Percentiles rank a stretch among this genome's conserved stretches.
Evolutionary conservation across 495 filamentous ascomycete species (phyloP).

Genomic region (Neurospora sp.): DNA sequence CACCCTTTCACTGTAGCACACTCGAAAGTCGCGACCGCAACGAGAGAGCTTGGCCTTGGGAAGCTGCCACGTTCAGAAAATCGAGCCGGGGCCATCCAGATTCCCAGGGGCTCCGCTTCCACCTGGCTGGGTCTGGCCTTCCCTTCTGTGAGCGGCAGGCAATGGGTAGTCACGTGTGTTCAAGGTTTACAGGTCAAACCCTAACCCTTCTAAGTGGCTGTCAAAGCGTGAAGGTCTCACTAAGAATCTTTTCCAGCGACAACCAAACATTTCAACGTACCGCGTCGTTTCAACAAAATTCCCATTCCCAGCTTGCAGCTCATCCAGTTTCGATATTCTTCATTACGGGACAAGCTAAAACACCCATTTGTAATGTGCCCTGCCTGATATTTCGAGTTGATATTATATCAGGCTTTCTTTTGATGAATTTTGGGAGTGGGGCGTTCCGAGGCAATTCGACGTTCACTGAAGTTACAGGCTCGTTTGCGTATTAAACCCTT

Average conservation of each 20-base stretch:
- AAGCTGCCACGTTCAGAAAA: constrained; percentile 42
- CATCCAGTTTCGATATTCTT: not conserved
- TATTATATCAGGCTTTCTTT: not conserved
- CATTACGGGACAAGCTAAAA: not conserved
- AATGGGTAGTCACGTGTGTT: not conserved
- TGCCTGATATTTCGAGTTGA: not conserved
- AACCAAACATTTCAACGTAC: not conserved
- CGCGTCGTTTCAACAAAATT: not conserved
- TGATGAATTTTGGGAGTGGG: not conserved
- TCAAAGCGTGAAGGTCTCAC: not conserved
- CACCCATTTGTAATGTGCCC: not conserved
- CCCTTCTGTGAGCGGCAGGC: not conserved
- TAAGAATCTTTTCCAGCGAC: not conserved
- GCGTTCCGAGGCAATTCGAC: not conserved
- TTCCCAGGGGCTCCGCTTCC: constrained; percentile 1
- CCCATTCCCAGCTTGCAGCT: not conserved
- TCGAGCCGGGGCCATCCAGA: constrained; percentile 1
- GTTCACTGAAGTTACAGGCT: not conserved
- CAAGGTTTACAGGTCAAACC: not conserved
- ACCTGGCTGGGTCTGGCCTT: constrained; percentile 2
- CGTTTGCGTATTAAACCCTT: not conserved
- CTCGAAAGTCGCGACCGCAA: not conserved
- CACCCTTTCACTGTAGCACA: not conserved
- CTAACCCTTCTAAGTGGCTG: not conserved
- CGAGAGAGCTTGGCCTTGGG: constrained; percentile 3